phyloP scores from a whole-genome alignment of 306 rosid species.

The Malus fusca region DNA sequence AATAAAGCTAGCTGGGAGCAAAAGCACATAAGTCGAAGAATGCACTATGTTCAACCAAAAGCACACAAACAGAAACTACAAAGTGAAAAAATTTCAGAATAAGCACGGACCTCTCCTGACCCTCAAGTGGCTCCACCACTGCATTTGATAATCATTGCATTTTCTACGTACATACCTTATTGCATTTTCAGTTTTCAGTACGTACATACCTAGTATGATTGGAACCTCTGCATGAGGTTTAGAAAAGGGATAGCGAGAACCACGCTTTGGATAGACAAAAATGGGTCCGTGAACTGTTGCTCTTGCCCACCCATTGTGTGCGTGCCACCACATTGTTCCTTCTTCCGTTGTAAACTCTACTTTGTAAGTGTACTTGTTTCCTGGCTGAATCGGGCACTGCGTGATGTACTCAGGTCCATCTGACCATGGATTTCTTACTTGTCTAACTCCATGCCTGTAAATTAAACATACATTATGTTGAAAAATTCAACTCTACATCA shows the following conservation, averaged over 20 bases:
- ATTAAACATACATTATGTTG: neutral
- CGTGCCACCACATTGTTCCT: constrained; percentile 59
- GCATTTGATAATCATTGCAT: no score
- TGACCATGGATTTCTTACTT: constrained; percentile 52
- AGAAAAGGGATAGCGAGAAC: constrained; percentile 32
- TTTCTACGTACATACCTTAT: no score
- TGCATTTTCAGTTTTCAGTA: no score
- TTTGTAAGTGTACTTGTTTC: constrained; percentile 30
- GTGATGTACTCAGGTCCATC: constrained; percentile 58
- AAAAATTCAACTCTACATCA: no score
- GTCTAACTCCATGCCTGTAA: constrained; percentile 57
- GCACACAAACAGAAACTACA: no score
- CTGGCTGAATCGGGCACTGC: constrained; percentile 45
- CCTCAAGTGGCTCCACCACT: no score
- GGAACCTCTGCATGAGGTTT: constrained; percentile 31
- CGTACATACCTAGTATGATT: constrained; percentile 35
- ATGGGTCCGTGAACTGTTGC: constrained; percentile 50
- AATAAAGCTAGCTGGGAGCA: no score
- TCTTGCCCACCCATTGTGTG: constrained; percentile 36
- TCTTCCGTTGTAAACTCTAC: constrained; percentile 38
- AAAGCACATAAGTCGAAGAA: no score
- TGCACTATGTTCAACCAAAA: no score
- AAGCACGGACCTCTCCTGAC: no score
- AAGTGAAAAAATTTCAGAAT: no score
- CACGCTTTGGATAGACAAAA: constrained; percentile 26